Base-by-base conservation (phyloP, 2,329 filamentous ascomycete species). In the Fonsecaea monophora region DNA sequence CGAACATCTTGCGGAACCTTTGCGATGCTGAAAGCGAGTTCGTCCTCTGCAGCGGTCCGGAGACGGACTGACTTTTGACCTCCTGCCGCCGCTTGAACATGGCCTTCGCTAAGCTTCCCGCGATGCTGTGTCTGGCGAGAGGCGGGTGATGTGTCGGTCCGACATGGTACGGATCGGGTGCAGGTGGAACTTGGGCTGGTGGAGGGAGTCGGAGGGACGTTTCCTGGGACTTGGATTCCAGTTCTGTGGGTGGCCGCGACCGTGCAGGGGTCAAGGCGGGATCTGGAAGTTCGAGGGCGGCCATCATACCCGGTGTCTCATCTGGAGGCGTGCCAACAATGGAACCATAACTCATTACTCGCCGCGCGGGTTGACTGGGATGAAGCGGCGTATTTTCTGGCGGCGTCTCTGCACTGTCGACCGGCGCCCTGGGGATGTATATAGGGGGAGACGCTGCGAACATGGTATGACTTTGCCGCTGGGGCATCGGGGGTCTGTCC, bases 311-410 rank as follows among this genome's bases (percentile, higher is more conserved):
- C 3, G 65, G 73, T 12, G 71, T 65, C 30, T 67, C 66, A 4
- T 68, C 65, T 34, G 72, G 71, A 4, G 82, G 83, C 34, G 85
- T 85, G 7, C 83, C 82, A 9, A 88, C 78, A 71, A 90, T 89
- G 74, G 87, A 90, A 54, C 88, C 88, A 81, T 90, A 90, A 70
- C 82, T 83, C 40, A 80, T 83, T 71, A 83, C 73, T 15, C 55
- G 60, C 21, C 54, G 34, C 25, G 12, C 60, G 12, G 60, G 34
- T 12, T 58, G 56, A 53, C 55, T 60, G 37, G 63, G 38, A 48
- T 60, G 53, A 15, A 60, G 68, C 18, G 66, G 68, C 45, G 21
- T 68, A 69, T 45, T 67, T 65, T 67, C 70, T 37, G 71, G 25
- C 8, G 62, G 64, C 10, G 59, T n/a, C 4, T 37, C 50, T 37